Base-by-base conservation (phyloP, 257 asterid genomes). In the Solanum gracilifrons region DNA sequence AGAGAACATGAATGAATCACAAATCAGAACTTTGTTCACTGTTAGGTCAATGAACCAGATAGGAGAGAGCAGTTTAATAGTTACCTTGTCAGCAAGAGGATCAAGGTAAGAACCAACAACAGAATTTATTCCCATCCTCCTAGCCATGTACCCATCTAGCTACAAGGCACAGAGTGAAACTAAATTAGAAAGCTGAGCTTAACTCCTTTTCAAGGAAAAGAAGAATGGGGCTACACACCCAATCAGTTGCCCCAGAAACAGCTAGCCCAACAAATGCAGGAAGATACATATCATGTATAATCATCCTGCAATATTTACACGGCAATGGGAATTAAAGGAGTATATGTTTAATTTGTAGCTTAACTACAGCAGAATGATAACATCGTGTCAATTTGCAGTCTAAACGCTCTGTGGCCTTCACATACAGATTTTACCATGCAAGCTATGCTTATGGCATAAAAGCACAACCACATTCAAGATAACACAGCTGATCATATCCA, bases 71-170 rank as follows among this genome's bases (percentile, higher is more conserved):
- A 77, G 58, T 11, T 66, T 77, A 72, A 7, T 86, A 86, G 90
- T 87, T 89, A 93, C 99, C 96, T 97, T 95, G 93, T 95, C 99
- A 29, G 99, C 99, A 60, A 97, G 98, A 90, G 99, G 99, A 92
- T 97, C 99, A 91, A 97, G 98, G 92, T 95, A 97, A 85, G 99
- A 97, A 51, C 99, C 99, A 37, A 97, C 97, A 46, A 93, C 99
- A 74, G 99, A 97, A 89, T 92, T 90, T 87, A 97, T 93, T 85
- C 92, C 90, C 99, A 97, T 95, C 91, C 92, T 97, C 93, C 99
- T 95, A 35, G 99, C 99, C 92, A 95, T 55, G 75, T 94, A 95
- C 69, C 99, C 99, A 93, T 97, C 99, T 88, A 97, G 90, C 99
- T 97, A 95, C 89, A 92, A 90, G 73, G 83, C 37, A 83, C 60